Evolutionary conservation across 73 alveolate species (phyloP), one percentile per base, ranked within the genome.

Genomic region (Paraurostyla sp.): DNA sequence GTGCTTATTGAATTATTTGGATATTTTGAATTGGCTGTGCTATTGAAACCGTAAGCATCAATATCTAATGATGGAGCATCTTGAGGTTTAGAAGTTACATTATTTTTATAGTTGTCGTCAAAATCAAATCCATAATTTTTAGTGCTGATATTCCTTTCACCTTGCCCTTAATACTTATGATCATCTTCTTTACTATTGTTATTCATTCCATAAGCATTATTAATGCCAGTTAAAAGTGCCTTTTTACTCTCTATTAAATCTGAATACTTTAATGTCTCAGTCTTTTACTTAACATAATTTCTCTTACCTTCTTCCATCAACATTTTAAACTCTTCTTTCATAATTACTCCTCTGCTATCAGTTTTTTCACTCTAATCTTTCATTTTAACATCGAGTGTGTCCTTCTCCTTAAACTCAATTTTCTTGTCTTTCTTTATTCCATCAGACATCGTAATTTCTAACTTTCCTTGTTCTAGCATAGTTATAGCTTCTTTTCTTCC

Each of bases 261-360:
- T 52, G 23, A 29, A 38, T 38, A 22, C 13, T 2, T 11, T 3
- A 3, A 20, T 38, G 6, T 40, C 35, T 32, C 46, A 38, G 82
- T 38, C 41, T 38, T 65, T 40, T 65, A 22, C 36, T 65, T 65
- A 20, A 65, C 82, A 65, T 65, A 65, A 38, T 25, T 35, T 38
- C 82, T 33, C 41, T 65, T 65, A 38, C 82, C 82, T 11, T 65
- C 82, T 38, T 65, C 82, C 32, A 15, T 2, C 1, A 38, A 38
- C 9, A 38, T 2, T 35, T 65, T 65, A 38, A 65, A 32, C 23
- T 65, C 82, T 40, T 65, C 82, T 38, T 58, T 65, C 23, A 65
- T 58, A 20, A 73, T 42, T 46, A 15, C 57, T 46, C 18, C 57
- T 46, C 57, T 46, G 23, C 18, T 46, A 15, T 15, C 23, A 18